Conservation (phyloP, 208 protist genomes). For the Lotmaria passim region DNA sequence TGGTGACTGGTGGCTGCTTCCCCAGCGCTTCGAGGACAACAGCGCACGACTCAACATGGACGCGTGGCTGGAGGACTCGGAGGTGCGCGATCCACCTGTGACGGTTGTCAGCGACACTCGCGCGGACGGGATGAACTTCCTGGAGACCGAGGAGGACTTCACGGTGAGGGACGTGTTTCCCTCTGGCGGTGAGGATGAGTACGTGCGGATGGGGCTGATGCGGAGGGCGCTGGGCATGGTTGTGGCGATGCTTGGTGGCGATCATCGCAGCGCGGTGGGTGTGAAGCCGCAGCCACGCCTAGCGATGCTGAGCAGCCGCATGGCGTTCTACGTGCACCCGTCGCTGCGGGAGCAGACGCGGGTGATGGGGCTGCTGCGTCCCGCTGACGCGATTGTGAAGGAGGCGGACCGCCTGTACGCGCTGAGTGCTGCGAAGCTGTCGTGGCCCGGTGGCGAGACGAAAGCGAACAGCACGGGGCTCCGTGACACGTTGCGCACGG, state of each 20-base stretch:
- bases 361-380: constrained; percentile 24
- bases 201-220: constrained; percentile 4
- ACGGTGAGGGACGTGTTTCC: constrained; percentile 3
- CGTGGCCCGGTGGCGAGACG: too few relatives aligned
- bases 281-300: constrained; percentile 7
- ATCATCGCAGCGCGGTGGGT: not conserved
- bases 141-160: not conserved
- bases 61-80: constrained; percentile 11
- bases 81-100: not conserved
- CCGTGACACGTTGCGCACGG: too few relatives aligned
- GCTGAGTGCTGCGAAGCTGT: too few relatives aligned
- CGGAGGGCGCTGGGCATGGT: not conserved
- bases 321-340: constrained; percentile 10
- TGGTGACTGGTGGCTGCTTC: not conserved
- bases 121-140: not conserved
- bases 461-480: too few relatives aligned
- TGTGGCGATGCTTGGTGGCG: not conserved
- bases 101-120: not conserved
- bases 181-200: not conserved
- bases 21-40: not conserved
- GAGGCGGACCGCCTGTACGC: too few relatives aligned
- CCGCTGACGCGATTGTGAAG: not conserved
- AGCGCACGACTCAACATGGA: constrained; percentile 4
- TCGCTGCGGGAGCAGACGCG: constrained; percentile 18
- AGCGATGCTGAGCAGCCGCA: constrained; percentile 10